A percentile compares a stretch with the other conserved stretches of the same genome.
These are phyloP conservation scores for Oryza meyeriana DNA, from an alignment of 176 grass and related monocot species.

Conservation along the genomic window DNA sequence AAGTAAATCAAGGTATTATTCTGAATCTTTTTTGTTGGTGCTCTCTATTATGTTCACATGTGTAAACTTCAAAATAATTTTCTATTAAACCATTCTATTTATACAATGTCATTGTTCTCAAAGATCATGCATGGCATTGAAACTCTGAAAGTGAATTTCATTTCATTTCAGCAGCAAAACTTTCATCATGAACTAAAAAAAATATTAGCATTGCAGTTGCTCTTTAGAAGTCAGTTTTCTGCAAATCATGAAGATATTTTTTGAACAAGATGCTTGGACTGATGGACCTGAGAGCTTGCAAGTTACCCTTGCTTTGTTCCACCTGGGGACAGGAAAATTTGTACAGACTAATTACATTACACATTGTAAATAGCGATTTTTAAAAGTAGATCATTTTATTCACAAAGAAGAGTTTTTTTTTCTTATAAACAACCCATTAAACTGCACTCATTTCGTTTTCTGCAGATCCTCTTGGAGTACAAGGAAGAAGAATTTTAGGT, in stretches of 20 bases:
- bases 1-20: slow-evolving; percentile 87
- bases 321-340: not conserved
- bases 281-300: not conserved
- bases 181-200: not conserved
- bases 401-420: not conserved
- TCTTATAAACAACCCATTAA: not conserved
- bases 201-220: not conserved
- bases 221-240: not conserved
- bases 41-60: not conserved
- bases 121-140: not conserved
- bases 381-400: slow-evolving; percentile 1
- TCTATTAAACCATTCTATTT: not conserved
- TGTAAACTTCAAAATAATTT: not conserved
- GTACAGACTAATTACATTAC: not conserved
- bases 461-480: slow-evolving; percentile 87
- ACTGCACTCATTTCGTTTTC: slow-evolving; percentile 28
- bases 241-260: not conserved
- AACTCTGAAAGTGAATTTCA: not conserved
- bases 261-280: not conserved
- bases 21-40: not conserved
- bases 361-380: not conserved
- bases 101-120: not conserved
- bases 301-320: not conserved
- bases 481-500: slow-evolving; percentile 72
- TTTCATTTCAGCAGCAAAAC: not conserved